Percentiles rank a stretch among this genome's conserved stretches.
phyloP scores from a whole-genome alignment of 352 stramenopile genomes.

The Pythium phragmiticola region DNA sequence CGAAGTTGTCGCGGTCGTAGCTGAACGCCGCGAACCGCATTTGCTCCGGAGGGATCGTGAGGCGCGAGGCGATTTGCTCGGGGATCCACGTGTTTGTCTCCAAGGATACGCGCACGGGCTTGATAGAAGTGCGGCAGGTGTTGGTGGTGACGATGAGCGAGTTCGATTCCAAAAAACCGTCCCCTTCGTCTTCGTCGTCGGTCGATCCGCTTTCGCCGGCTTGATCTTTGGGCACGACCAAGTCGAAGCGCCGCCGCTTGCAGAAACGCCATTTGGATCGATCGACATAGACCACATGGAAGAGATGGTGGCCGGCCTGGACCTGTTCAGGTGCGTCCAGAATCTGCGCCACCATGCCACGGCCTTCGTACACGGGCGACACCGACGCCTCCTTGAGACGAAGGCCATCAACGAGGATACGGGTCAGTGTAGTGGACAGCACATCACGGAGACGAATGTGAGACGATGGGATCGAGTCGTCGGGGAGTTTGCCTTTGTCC shows the following conservation, averaged over 20 bases:
- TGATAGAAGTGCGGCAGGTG: slow-evolving; percentile 9
- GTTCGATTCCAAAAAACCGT: slow-evolving; percentile 13
- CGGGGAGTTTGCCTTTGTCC: slow-evolving; percentile 38
- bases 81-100: slow-evolving; percentile 21
- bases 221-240: slow-evolving; percentile 46
- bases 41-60: slow-evolving; percentile 52
- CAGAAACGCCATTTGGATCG: slow-evolving; percentile 63
- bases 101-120: neutral
- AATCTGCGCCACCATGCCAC: slow-evolving; percentile 73
- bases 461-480: slow-evolving; percentile 29
- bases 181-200: slow-evolving; percentile 31
- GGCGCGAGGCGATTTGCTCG: slow-evolving; percentile 23
- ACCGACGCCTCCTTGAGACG: slow-evolving; percentile 63
- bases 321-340: slow-evolving; percentile 48
- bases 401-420: slow-evolving; percentile 58
- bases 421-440: slow-evolving; percentile 63
- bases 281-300: slow-evolving; percentile 72
- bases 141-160: slow-evolving; percentile 7
- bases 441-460: slow-evolving; percentile 69
- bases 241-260: slow-evolving; percentile 51
- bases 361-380: slow-evolving; percentile 75
- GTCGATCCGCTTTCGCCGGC: slow-evolving; percentile 29
- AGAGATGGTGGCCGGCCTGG: slow-evolving; percentile 48
- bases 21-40: slow-evolving; percentile 60
- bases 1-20: slow-evolving; percentile 52